Conservation (phyloP, 2,329 filamentous ascomycete genomes). For the Arthrobotrys sphaeroides region DNA sequence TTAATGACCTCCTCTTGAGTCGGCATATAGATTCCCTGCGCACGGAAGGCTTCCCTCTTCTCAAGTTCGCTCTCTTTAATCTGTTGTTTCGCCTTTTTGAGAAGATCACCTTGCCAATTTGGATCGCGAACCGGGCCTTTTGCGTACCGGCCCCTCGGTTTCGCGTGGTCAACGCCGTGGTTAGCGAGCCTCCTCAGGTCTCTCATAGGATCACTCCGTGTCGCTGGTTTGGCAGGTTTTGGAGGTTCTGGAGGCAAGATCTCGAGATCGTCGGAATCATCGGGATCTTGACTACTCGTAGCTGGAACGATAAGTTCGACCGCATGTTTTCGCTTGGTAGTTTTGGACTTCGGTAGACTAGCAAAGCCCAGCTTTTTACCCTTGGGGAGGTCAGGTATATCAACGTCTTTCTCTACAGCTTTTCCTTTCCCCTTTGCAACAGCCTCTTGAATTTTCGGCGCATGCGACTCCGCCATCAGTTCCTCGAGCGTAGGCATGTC, state of each 20-base stretch:
- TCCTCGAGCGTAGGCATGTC: slow-evolving; percentile 34
- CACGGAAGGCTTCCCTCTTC: slow-evolving; percentile 77
- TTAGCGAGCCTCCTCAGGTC: slow-evolving; percentile 27
- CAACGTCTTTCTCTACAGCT: slow-evolving; percentile 44
- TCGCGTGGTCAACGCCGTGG: background rate
- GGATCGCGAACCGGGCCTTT: slow-evolving; percentile 71
- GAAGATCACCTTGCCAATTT: slow-evolving; percentile 74
- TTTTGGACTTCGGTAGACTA: slow-evolving; percentile 17
- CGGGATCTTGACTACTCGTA: slow-evolving; percentile 12
- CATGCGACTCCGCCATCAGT: slow-evolving; percentile 25
- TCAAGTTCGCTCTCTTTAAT: slow-evolving; percentile 79
- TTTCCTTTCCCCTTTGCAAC: slow-evolving; percentile 54
- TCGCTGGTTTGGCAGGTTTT: background rate
- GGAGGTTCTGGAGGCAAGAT: slow-evolving; percentile 60
- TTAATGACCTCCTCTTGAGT: slow-evolving; percentile 86
- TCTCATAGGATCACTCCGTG: slow-evolving; percentile 37
- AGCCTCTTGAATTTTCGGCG: slow-evolving; percentile 21
- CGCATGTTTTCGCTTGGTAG: background rate
- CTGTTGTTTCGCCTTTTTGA: slow-evolving; percentile 79
- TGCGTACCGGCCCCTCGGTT: background rate
- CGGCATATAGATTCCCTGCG: slow-evolving; percentile 81
- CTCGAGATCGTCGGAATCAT: slow-evolving; percentile 58
- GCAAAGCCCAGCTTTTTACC: slow-evolving; percentile 34
- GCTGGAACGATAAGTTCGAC: background rate
- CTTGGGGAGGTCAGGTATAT: slow-evolving; percentile 29